These are phyloP conservation scores for Moricandia arvensis DNA, from an alignment of 345 rosid genomes.

Conservation along the genomic window DNA sequence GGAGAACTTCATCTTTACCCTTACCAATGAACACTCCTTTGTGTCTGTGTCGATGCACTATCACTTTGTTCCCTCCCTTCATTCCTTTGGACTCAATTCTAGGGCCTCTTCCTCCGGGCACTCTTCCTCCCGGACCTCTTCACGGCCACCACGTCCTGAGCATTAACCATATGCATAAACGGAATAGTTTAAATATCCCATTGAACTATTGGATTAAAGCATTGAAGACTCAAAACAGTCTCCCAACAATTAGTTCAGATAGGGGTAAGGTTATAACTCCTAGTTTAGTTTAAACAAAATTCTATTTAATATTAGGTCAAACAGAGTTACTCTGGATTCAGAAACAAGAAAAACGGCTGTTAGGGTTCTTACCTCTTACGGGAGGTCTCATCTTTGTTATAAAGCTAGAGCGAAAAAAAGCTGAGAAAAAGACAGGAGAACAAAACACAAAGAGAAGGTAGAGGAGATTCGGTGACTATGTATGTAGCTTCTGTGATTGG, in stretches of 20 bases:
- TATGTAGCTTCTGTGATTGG: not conserved
- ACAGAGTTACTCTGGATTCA: no score
- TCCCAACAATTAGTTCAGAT: not conserved
- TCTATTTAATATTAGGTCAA: no score
- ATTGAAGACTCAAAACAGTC: not conserved
- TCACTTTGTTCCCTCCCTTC: slow-evolving; percentile 85
- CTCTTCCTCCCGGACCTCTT: no score
- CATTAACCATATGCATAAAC: not conserved
- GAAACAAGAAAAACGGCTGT: slow-evolving; percentile 4
- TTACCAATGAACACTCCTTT: slow-evolving; percentile 81
- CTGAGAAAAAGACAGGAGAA: not conserved
- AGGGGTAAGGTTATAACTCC: not conserved
- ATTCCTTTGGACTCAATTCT: slow-evolving; percentile 43
- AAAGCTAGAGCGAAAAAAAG: not conserved
- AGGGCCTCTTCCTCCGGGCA: slow-evolving; percentile 44
- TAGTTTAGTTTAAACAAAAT: no score
- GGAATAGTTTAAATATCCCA: not conserved
- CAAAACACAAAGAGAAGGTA: not conserved
- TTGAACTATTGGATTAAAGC: not conserved
- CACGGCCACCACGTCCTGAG: slow-evolving; percentile 36
- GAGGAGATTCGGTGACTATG: not conserved
- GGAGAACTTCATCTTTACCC: slow-evolving; percentile 93
- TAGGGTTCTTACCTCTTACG: slow-evolving; percentile 33
- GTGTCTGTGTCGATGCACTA: slow-evolving; percentile 86
- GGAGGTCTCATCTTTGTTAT: slow-evolving; percentile 35